Conservation (phyloP, 305 asterid species). For the Vinca major region DNA sequence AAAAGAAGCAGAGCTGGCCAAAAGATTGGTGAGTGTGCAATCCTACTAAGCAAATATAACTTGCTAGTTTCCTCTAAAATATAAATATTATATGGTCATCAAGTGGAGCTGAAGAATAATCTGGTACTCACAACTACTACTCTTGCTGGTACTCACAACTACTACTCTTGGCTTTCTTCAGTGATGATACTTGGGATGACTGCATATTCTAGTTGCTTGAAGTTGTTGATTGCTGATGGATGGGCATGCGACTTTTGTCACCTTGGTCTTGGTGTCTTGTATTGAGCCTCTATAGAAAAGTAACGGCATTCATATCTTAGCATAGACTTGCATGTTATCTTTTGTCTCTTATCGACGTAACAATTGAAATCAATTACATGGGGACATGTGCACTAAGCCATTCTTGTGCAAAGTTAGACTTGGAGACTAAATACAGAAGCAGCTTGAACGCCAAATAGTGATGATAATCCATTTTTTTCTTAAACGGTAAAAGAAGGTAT, state of each 20-base stretch:
- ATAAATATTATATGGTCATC: background rate
- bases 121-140: background rate
- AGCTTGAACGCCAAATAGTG: background rate
- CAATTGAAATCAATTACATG: background rate
- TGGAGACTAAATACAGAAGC: background rate
- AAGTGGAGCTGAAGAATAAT: background rate
- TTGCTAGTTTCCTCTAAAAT: background rate
- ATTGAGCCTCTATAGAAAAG: background rate
- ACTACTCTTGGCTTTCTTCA: background rate
- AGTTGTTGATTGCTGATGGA: background rate
- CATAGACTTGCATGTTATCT: background rate
- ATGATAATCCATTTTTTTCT: background rate
- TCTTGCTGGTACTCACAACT: background rate
- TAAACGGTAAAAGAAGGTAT: background rate
- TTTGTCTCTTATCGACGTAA: background rate
- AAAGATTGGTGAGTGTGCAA: conserved; percentile 51
- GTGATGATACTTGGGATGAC: background rate
- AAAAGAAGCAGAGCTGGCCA: conserved; percentile 84
- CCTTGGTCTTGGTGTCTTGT: background rate
- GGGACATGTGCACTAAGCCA: no score
- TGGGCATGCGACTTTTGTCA: background rate
- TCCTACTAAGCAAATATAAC: background rate
- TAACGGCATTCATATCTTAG: background rate
- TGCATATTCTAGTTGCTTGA: conserved; percentile 1
- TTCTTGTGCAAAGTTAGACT: background rate